phyloP scores from a whole-genome alignment of 257 asterid genomes.

The Jasminum sambac region DNA sequence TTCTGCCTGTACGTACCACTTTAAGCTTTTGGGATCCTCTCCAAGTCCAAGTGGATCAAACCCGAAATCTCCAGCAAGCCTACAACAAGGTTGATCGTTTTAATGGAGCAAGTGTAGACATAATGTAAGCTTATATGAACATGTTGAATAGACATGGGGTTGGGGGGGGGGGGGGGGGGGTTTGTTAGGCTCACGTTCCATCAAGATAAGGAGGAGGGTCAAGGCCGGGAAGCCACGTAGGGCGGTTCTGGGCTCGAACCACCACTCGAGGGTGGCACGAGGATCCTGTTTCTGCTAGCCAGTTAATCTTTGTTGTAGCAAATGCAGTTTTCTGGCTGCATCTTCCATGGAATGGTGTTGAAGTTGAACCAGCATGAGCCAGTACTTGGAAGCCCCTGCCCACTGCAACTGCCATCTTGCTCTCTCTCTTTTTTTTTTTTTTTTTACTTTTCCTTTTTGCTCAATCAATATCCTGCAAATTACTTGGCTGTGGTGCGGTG shows the following conservation, averaged over 20 bases:
- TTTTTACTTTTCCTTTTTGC: conserved; percentile 3
- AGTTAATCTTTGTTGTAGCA: conserved; percentile 28
- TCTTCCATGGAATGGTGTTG: conserved; percentile 42
- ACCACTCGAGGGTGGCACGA: conserved; percentile 26
- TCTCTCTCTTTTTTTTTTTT: too few species aligned
- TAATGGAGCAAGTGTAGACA: not conserved
- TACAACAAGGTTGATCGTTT: conserved; percentile 24
- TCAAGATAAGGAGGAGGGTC: conserved; percentile 90
- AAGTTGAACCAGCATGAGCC: conserved; percentile 40
- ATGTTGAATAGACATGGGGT: not conserved
- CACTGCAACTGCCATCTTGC: conserved; percentile 49
- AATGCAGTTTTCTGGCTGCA: conserved; percentile 28
- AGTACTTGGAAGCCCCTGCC: conserved; percentile 54
- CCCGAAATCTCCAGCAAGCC: conserved; percentile 87
- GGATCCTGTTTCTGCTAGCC: conserved; percentile 32
- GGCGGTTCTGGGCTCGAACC: conserved; percentile 67
- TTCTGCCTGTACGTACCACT: conserved; percentile 92
- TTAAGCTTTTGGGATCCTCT: conserved; percentile 83
- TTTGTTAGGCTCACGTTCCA: conserved; percentile 79
- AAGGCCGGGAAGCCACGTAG: conserved; percentile 92
- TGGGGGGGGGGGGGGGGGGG: too few species aligned
- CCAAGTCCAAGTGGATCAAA: conserved; percentile 93
- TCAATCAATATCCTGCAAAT: conserved; percentile 7
- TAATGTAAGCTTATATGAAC: conserved; percentile 8
- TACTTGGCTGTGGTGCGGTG: conserved; percentile 19